Base-by-base conservation (phyloP, 345 rosid species). In the Pistacia integerrima region DNA sequence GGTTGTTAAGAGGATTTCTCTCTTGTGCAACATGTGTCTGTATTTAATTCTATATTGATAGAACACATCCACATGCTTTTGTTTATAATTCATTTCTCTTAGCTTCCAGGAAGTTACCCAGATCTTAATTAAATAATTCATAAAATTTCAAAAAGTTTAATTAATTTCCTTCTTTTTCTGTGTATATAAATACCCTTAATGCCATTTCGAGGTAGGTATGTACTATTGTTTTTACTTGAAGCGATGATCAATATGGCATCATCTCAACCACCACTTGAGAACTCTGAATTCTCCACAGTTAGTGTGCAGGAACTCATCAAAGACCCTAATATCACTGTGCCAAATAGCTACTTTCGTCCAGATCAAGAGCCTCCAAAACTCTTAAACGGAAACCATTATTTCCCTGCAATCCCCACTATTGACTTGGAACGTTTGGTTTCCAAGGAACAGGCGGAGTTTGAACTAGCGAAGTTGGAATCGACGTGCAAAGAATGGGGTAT, bases 401-500 rank as follows among this genome's bases (percentile, higher is more conserved):
- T 55, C 5, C 8, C 62, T 11, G 3, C n/a, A 6, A 57, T 79
- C 28, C 87, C 87, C 1, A 81, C 73, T 1, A 46, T 84, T 74
- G 87, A 81, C 70, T n/a, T 81, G 28, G 62, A 78, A 16, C 55
- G 56, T 20, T 18, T 84, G 73, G 41, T 79, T 63, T 76, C 84
- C 0, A 4, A 17, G 22, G 79, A 84, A 44, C 71, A 68, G 14
- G 2, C 44, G 2, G 73, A 63, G 4, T 48, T 54, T 11, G 83
- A 84, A 38, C 79, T 79, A 8, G 65, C 73, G 48, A 79, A 74
- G 77, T 46, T 84, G 52, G 78, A 82, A 74, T 66, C 81, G 28
- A 9, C 74, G 11, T 77, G 80, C 76, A 76, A 79, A 64, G 85
- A 84, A 49, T 84, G 87, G 87, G 87, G 85, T 30, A 22, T 82